These are phyloP conservation scores for Pleurotus eryngii DNA, from an alignment of 768 basidiomycete species.

Conservation along the genomic window DNA sequence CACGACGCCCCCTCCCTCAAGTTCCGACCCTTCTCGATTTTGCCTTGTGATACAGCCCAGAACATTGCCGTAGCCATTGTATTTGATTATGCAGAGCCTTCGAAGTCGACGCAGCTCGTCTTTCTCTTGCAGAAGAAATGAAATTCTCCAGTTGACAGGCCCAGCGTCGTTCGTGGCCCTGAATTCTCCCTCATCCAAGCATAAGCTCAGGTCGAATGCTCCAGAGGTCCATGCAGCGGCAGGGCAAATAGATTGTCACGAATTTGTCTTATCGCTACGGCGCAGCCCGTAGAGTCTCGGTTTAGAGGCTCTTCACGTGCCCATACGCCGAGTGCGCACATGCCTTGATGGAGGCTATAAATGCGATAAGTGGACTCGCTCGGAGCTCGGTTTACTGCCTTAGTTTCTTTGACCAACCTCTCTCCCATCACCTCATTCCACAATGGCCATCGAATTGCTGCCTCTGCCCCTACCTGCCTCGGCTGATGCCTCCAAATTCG, in stretches of 20 bases:
- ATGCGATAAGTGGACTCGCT: neutral
- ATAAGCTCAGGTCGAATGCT: too few relatives aligned
- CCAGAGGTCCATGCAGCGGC: too few relatives aligned
- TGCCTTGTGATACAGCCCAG: too few relatives aligned
- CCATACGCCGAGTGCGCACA: neutral
- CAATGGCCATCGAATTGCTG: slow-evolving; percentile 65
- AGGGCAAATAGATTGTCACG: slow-evolving; percentile 9
- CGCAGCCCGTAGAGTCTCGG: neutral
- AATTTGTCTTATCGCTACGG: neutral
- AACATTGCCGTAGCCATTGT: too few relatives aligned
- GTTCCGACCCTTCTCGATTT: too few relatives aligned
- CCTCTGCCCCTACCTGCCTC: slow-evolving; percentile 72
- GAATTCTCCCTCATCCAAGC: too few relatives aligned
- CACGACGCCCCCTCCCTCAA: too few relatives aligned
- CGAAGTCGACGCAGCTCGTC: too few relatives aligned
- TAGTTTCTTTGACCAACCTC: neutral
- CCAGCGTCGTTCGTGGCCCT: too few relatives aligned
- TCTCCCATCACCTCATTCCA: neutral
- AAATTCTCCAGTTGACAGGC: too few relatives aligned
- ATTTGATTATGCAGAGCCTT: too few relatives aligned
- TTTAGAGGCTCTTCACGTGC: neutral
- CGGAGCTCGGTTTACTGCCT: neutral
- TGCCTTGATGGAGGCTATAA: neutral
- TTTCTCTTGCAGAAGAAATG: too few relatives aligned
- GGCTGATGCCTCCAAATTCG: slow-evolving; percentile 64